phyloP scores from a whole-genome alignment of 2,329 filamentous ascomycete genomes.

The Curvularia verruculosa region DNA sequence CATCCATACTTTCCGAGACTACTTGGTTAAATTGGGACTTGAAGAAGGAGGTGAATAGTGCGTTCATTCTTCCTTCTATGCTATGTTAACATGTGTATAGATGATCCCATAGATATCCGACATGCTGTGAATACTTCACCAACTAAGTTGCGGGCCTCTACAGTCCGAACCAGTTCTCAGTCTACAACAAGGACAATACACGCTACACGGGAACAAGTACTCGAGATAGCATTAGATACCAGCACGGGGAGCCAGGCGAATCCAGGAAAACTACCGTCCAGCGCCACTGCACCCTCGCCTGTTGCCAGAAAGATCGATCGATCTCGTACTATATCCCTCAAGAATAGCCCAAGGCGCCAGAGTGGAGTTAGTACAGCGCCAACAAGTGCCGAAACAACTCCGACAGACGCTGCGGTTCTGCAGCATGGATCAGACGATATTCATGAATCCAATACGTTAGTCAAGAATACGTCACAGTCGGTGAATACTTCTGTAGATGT shows the following conservation, averaged over 20 bases:
- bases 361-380: slow-evolving; percentile 11
- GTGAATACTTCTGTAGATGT: background rate
- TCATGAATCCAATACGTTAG: no score
- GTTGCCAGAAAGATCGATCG: slow-evolving; percentile 5
- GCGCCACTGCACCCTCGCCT: background rate
- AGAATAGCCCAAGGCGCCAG: slow-evolving; percentile 10
- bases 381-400: slow-evolving; percentile 1
- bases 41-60: slow-evolving; percentile 7
- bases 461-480: background rate
- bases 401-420: background rate
- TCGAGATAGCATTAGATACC: background rate
- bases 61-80: background rate
- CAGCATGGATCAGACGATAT: background rate
- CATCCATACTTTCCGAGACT: slow-evolving; percentile 28
- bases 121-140: slow-evolving; percentile 20
- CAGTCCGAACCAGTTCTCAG: background rate
- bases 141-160: slow-evolving; percentile 2
- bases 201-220: background rate
- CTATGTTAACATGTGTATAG: slow-evolving; percentile 1
- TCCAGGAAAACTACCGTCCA: background rate
- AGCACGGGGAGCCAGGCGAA: background rate
- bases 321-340: slow-evolving; percentile 3
- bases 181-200: background rate
- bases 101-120: slow-evolving; percentile 7
- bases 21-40: slow-evolving; percentile 22